Base-by-base conservation (phyloP, 2,329 filamentous ascomycete species). In the Pseudocercospora fuligena region DNA sequence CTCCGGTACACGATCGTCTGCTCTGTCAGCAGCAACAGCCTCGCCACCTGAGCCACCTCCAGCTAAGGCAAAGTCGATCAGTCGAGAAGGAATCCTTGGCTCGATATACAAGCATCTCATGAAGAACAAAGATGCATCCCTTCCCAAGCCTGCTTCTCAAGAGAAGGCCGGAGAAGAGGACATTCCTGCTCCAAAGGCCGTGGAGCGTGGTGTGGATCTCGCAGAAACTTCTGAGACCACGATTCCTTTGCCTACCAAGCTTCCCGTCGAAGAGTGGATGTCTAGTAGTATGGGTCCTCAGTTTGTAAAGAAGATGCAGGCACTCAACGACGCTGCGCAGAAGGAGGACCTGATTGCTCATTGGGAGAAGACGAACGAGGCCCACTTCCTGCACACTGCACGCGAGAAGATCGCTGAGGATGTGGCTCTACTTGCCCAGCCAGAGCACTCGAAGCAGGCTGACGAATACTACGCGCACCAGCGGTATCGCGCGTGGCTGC, bases 401-500 rank as follows among this genome's bases (percentile, higher is more conserved):
- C 49, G 23, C 2, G n/a, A 16, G 31, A 40, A 56, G 61, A 27
- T 63, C 5, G 51, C 61, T 4, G 31, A 57, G 49, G 61, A 63
- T 11, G 19, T 56, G 3, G 61, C 31, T 21, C 29, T 33, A 2
- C 49, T 56, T 1, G 61, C 31, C 11, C 49, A 56, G 49, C 23
- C 21, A 11, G 31, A 23, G 6, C 9, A 46, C 27, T 40, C 49
- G n/a, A 29, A 56, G 25, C n/a, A 56, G 31, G 49, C 61, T 16
- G 19, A 56, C 11, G 33, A 25, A 3, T 57, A 63, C 36, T 31
- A 36, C 33, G 5, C 29, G 3, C 6, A 25, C 11, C 49, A 63
- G 49, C 36, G 56, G 8, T 11, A 23, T 46, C 61, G 61, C 40
- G 49, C 21, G 23, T 63, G 61, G 61, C 25, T 63, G 23, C 23